These are phyloP conservation scores for Lumnitzera racemosa DNA, from an alignment of 345 rosid species.

Conservation along the genomic window DNA sequence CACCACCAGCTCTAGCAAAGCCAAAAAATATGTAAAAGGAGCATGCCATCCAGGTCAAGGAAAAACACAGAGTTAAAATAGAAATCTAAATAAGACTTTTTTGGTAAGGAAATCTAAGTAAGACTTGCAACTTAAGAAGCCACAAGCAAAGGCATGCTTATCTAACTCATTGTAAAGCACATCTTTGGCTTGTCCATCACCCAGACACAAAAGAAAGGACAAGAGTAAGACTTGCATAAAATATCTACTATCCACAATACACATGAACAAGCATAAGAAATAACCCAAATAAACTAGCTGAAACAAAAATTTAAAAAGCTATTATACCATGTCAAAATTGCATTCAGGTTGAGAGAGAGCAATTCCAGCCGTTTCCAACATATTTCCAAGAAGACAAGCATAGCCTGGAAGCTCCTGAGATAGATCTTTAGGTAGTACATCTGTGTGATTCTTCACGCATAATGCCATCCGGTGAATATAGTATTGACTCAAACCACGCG, in stretches of 20 bases:
- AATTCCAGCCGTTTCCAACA: conserved; percentile 74
- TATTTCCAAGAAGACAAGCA: conserved; percentile 91
- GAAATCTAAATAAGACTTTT: too few species aligned
- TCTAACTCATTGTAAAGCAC: too few species aligned
- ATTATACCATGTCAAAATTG: conserved; percentile 69
- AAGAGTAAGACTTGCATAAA: conserved; percentile 1
- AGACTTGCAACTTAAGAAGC: too few species aligned
- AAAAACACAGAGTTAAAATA: too few species aligned
- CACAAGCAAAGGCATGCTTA: too few species aligned
- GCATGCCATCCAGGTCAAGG: too few species aligned
- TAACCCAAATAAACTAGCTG: too few species aligned
- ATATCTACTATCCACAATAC: background rate
- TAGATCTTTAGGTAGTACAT: conserved; percentile 57
- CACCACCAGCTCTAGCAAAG: too few species aligned
- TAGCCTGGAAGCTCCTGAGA: conserved; percentile 57
- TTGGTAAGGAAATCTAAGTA: too few species aligned
- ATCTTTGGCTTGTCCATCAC: too few species aligned
- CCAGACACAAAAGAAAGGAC: background rate
- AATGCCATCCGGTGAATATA: conserved; percentile 76
- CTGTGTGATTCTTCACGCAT: conserved; percentile 46
- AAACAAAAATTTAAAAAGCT: background rate
- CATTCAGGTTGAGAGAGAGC: conserved; percentile 70
- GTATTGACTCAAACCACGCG: conserved; percentile 49
- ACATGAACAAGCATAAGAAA: too few species aligned
- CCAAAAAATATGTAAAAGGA: too few species aligned